Conservation (phyloP, 768 basidiomycete genomes). For the Psilocybe cyanescens region DNA sequence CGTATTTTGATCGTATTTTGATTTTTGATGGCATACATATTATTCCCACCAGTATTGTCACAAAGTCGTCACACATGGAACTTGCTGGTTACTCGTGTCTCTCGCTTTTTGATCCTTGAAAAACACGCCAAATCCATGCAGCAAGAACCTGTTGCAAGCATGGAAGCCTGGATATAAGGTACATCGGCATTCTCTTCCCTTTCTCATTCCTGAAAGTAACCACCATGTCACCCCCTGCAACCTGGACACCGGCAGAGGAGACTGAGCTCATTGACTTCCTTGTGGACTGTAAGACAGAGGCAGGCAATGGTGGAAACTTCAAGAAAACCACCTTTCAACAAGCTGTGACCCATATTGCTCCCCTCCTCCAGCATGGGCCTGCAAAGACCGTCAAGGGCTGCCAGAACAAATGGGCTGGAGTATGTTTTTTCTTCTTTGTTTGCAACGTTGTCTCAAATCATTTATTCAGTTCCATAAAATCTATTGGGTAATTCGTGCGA, state of each 20-base stretch:
- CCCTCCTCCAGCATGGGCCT: conserved; percentile 6
- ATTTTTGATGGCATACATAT: no score
- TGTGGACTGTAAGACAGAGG: conserved; percentile 25
- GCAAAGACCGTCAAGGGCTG: conserved; percentile 14
- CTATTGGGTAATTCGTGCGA: conserved; percentile 9
- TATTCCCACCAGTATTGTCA: no score
- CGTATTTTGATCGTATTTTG: no score
- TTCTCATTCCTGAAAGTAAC: no score
- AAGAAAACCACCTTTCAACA: conserved; percentile 19
- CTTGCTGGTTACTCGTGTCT: no score
- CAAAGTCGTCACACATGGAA: no score
- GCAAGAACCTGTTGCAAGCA: no score
- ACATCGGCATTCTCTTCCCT: no score
- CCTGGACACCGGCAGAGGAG: conserved; percentile 13
- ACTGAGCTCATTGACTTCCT: conserved; percentile 20
- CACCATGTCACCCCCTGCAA: no score
- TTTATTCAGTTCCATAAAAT: conserved; percentile 14
- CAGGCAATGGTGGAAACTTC: conserved; percentile 28
- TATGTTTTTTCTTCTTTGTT: not conserved
- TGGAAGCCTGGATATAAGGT: no score
- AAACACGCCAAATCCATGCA: no score
- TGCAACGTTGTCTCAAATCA: not conserved
- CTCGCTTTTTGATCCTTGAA: no score
- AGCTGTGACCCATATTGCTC: conserved; percentile 7
- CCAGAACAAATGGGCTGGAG: conserved; percentile 19